phyloP scores from a whole-genome alignment of 805 yeast genomes.

The Metschnikowia colocasiae region DNA sequence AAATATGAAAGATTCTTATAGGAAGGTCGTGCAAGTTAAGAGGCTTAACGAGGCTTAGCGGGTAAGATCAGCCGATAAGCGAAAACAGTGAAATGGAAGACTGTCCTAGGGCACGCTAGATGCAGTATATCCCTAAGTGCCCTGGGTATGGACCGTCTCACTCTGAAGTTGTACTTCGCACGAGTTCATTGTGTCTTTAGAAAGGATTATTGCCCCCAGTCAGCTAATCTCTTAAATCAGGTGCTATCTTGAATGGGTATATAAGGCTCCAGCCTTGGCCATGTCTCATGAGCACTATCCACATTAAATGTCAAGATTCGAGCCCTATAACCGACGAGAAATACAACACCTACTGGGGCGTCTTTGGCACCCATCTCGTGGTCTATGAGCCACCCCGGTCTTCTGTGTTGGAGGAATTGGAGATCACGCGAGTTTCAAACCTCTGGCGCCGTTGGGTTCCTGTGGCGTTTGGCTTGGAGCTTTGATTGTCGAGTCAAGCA shows the following conservation, averaged over 20 bases:
- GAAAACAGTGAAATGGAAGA: no score
- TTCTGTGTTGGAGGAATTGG: not conserved
- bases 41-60: no score
- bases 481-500: not conserved
- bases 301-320: not conserved
- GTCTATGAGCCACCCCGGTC: not conserved
- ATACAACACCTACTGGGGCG: not conserved
- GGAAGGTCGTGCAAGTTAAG: no score
- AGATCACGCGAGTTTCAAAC: not conserved
- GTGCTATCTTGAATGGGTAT: not conserved
- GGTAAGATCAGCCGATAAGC: no score
- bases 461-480: not conserved
- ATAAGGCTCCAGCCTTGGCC: not conserved
- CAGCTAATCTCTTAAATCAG: not conserved
- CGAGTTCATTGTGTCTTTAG: not conserved
- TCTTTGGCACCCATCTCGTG: not conserved
- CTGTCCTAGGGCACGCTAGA: no score
- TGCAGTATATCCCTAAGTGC: no score
- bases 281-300: not conserved
- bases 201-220: not conserved
- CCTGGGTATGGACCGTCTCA: no score
- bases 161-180: no score
- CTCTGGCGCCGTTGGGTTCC: not conserved
- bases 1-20: no score
- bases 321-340: not conserved